Conservation (phyloP, 1,284 basidiomycete genomes). For the Papiliotrema fonsecae region DNA sequence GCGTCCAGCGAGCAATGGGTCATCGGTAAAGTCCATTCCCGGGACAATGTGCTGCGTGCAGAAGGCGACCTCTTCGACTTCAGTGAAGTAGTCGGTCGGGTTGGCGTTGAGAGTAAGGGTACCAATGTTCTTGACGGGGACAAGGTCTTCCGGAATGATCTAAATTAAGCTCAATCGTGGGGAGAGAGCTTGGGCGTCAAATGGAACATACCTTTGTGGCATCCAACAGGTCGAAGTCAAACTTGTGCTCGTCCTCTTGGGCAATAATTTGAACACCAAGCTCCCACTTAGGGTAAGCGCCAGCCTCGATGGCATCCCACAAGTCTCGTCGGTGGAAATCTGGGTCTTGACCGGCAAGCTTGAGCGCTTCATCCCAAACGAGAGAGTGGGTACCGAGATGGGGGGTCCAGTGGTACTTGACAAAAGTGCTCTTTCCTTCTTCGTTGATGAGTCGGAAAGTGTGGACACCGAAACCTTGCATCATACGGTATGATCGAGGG, state of each 20-base stretch:
- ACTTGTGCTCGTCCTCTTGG: constrained; percentile 61
- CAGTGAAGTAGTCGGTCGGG: constrained; percentile 66
- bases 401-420: constrained; percentile 80
- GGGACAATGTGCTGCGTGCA: constrained; percentile 76
- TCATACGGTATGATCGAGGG: constrained; percentile 75
- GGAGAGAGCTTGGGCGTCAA: not conserved
- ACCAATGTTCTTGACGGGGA: constrained; percentile 69
- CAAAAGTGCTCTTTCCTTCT: constrained; percentile 64
- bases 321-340: constrained; percentile 78
- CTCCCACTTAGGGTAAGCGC: constrained; percentile 66
- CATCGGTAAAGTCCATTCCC: constrained; percentile 72
- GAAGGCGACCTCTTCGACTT: constrained; percentile 75
- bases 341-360: constrained; percentile 62
- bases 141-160: constrained; percentile 70
- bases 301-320: constrained; percentile 66
- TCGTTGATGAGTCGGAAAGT: constrained; percentile 68
- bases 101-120: constrained; percentile 64
- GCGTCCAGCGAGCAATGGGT: constrained; percentile 74
- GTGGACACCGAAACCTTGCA: constrained; percentile 75
- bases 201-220: constrained; percentile 57
- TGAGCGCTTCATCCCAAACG: constrained; percentile 82
- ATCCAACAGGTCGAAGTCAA: constrained; percentile 68
- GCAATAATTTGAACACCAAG: constrained; percentile 70
- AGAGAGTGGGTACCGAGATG: constrained; percentile 69
- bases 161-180: not conserved